Base-by-base conservation (phyloP, 2,329 filamentous ascomycete species). In the Ceratocystis lukuohia region DNA sequence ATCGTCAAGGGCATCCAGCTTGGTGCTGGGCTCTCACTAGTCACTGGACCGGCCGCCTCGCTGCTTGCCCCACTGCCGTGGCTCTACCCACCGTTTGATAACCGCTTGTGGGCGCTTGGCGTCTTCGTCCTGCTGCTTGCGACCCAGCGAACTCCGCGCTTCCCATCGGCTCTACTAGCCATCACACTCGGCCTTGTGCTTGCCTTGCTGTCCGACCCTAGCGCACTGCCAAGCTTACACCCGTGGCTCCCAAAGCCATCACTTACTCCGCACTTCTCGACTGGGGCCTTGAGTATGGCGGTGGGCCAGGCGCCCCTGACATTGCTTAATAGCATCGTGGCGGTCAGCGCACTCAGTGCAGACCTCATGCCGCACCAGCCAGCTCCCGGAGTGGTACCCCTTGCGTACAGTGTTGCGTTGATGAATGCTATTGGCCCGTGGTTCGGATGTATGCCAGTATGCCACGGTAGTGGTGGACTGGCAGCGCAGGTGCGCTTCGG, bases 1-100 rank as follows among this genome's bases (percentile, higher is more conserved):
- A 88, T 97, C 0, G 87, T 97, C 65, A 96, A 96, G 74, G 93
- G 93, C 37, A 96, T 97, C 70, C 94, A 97, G 76, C 84, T 96
- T 61, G 93, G 93, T 46, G 93, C 93, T 3, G 93, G 93, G 1
- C 79, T 97, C 61, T 91, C 88, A 17, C 81, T 97, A 17, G 83
- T 91, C 65, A 81, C 96, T 67, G 88, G 89, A 12, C 89, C 91
- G 6, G 91, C 89, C 2, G 79, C 80, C 0, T 82, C 79, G 61
- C 80, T 95, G 67, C 79, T 94, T 12, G 78, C 81, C 20, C 84
- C 84, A 1, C 79, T 96, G 3, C 78, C 80, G 12, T 96, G 91
- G 90, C 76, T 80, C 1, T 73, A 76, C 3, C 84, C 88, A 0
- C 84, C 82, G 75, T 81, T 86, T 5, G 91, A 96, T 75, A 96